A percentile compares a stretch with the other conserved stretches of the same genome.
phyloP scores from a whole-genome alignment of 495 filamentous ascomycete genomes.

The Lasiosphaeriaceae sp. region DNA sequence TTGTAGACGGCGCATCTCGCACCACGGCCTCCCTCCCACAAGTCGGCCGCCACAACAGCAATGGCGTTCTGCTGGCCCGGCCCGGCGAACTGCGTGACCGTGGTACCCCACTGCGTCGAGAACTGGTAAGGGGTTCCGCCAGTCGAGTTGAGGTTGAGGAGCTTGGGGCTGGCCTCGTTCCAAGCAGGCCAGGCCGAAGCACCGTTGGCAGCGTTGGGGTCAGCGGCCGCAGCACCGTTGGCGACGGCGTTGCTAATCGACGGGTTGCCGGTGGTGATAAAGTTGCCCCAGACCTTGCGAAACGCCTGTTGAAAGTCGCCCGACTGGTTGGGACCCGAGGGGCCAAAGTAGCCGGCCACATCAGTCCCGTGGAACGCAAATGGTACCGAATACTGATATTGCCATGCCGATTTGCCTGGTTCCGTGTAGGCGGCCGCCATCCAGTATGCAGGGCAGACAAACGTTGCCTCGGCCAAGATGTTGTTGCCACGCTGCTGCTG shows the following conservation, averaged over 20 bases:
- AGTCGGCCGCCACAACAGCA: conserved; percentile 41
- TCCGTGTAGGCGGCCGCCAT: conserved; percentile 52
- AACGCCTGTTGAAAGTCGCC: conserved; percentile 30
- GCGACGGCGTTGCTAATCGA: conserved; percentile 45
- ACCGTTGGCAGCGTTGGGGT: conserved; percentile 19
- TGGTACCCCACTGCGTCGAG: conserved; percentile 21
- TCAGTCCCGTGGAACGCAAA: conserved; percentile 57
- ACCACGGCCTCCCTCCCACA: conserved; percentile 58
- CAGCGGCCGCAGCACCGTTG: conserved; percentile 29
- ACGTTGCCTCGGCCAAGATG: conserved; percentile 58
- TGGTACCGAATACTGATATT: conserved; percentile 61
- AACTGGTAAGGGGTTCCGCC: conserved; percentile 37
- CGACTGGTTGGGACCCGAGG: conserved; percentile 18
- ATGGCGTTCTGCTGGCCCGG: conserved; percentile 49
- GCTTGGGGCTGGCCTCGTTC: conserved; percentile 26
- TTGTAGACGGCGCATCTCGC: conserved; percentile 54
- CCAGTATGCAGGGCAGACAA: conserved; percentile 62
- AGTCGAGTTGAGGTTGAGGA: conserved; percentile 54
- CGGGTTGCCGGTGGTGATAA: conserved; percentile 51
- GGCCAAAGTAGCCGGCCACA: conserved; percentile 48
- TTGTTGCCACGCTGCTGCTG: conserved; percentile 43
- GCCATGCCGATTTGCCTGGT: conserved; percentile 38
- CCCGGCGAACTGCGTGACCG: conserved; percentile 28
- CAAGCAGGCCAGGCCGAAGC: conserved; percentile 36
- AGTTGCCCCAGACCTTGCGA: conserved; percentile 49